Conservation (phyloP, 495 filamentous ascomycete genomes). For the Amphirosellinia nigrospora region DNA sequence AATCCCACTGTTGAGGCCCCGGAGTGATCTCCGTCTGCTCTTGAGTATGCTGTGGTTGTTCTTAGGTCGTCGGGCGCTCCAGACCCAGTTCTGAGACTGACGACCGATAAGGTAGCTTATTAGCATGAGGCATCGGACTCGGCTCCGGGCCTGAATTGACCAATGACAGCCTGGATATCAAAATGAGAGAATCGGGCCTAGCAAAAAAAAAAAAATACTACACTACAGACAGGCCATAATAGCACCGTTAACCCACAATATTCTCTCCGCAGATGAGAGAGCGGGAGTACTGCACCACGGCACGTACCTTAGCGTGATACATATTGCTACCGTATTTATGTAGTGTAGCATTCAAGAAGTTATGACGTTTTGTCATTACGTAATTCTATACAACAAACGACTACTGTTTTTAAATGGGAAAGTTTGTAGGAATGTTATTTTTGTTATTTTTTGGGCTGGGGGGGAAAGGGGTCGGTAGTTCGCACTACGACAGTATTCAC, state of each 20-base stretch:
- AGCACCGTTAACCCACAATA: background rate
- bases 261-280: no score
- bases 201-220: no score
- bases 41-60: background rate
- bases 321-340: background rate
- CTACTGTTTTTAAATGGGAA: no score
- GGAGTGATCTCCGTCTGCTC: background rate
- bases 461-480: no score
- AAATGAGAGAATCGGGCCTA: background rate
- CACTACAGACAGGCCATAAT: background rate
- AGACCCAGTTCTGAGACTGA: no score
- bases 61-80: background rate
- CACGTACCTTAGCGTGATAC: background rate
- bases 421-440: no score
- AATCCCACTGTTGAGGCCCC: background rate
- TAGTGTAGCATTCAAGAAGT: no score
- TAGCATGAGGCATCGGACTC: background rate
- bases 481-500: no score
- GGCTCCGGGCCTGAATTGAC: background rate
- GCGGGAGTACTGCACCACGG: background rate
- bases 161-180: background rate
- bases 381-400: no score
- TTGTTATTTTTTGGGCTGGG: no score
- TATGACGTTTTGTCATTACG: no score
- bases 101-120: no score